Evolutionary conservation across 2,329 filamentous ascomycete genomes (phyloP), one percentile per base, ranked within the genome.

Genomic region (Colletotrichum neosansevieriae): DNA sequence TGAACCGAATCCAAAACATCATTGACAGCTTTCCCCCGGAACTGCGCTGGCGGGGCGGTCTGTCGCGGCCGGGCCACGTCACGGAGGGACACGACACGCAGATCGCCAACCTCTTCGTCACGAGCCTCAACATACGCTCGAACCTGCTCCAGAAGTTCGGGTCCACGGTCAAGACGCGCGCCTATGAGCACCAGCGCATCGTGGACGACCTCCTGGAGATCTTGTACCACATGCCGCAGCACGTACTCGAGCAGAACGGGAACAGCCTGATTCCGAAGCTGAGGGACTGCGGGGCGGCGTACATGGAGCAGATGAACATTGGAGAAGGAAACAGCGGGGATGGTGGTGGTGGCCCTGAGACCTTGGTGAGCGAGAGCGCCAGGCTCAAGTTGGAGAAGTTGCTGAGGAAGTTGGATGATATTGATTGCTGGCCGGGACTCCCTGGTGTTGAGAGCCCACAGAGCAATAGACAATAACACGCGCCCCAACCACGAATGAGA

Each of bases 11-110:
- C 3, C 77, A 79, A 56, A 58, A 60, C 0, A 74, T 77, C 3
- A 67, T 79, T 6, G 76, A 80, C 47, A 58, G 54, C 15, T 74
- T 80, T 1, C 77, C 76, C 0, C 75, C 77, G 0, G 75, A 79
- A 40, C 70, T 80, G 1, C 73, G 77, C 4, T 80, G 79, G 79
- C 73, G 78, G 0, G 78, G 78, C 3, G 77, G 79, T 0, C 61
- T 80, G 1, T 78, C 79, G 0, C 74, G 77, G 1, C 75, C 75
- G 0, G 50, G 72, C 0, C 63, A 67, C 11, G 73, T 74, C 1
- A 79, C 77, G 0, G 72, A 76, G 11, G 77, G 78, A 3, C 79
- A 80, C 50, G 76, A 80, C 45, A 78, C 75, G 3, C 79, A 80
- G 19, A 76, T 77, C 6, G 79, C 75, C 9, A 80, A 80, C 63